Conservation (phyloP, 2,329 filamentous ascomycete genomes). For the Scytalidium sp. region DNA sequence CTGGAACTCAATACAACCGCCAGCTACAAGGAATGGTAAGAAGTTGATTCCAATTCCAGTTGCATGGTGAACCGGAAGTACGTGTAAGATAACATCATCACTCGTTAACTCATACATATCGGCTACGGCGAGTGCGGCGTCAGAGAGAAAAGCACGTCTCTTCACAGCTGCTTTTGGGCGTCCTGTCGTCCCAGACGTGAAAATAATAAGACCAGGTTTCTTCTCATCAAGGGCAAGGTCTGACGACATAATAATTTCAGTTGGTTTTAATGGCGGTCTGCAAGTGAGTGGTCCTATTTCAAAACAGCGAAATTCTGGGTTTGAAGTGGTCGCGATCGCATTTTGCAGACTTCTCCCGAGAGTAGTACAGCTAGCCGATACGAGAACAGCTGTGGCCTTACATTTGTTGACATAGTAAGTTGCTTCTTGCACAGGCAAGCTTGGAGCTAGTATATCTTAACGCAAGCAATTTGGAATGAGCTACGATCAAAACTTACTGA, state of each 20-base stretch:
- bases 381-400: constrained; percentile 29
- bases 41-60: constrained; percentile 33
- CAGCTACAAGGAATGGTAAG: constrained; percentile 30
- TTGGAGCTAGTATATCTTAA: constrained; percentile 21
- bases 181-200: constrained; percentile 13
- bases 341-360: background rate
- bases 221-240: background rate
- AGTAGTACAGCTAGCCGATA: background rate
- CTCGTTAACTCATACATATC: constrained; percentile 29
- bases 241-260: background rate
- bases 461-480: background rate
- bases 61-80: constrained; percentile 29
- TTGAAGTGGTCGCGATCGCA: background rate
- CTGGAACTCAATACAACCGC: constrained; percentile 31
- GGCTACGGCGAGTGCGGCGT: constrained; percentile 8
- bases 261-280: background rate
- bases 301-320: background rate
- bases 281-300: background rate
- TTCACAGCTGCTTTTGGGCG: constrained; percentile 13
- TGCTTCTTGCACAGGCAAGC: constrained; percentile 38
- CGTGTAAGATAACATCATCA: constrained; percentile 27
- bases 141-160: constrained; percentile 29
- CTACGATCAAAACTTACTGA: constrained; percentile 19
- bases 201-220: constrained; percentile 9
- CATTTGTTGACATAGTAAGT: constrained; percentile 41